Evolutionary conservation across 1,284 basidiomycete genomes (phyloP).

Genomic region (Heterobasidion parviporum): DNA sequence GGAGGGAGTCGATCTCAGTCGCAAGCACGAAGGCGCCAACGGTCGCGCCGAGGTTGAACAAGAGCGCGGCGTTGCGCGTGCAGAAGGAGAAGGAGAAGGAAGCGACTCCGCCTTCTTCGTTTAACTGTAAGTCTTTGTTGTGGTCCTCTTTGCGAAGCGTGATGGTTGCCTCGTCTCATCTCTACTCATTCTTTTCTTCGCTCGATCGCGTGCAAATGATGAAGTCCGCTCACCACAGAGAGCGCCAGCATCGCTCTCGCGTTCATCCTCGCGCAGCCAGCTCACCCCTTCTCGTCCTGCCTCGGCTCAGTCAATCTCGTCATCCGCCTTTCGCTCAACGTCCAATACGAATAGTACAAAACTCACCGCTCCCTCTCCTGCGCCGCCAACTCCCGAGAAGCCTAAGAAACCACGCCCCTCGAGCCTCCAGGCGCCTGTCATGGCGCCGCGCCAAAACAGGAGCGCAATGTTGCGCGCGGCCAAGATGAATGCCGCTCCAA

Average conservation of each 20-base stretch:
- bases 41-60: conserved; percentile 60
- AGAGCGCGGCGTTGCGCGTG: conserved; percentile 56
- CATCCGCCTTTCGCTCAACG: neutral
- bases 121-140: conserved; percentile 13
- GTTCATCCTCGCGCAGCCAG: neutral
- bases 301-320: neutral
- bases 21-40: conserved; percentile 54
- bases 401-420: conserved; percentile 37
- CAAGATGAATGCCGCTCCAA: conserved; percentile 34
- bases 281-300: conserved; percentile 1
- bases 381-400: conserved; percentile 7
- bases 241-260: neutral
- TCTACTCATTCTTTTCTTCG: neutral
- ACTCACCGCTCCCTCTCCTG: conserved; percentile 7
- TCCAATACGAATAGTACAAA: conserved; percentile 8
- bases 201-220: neutral
- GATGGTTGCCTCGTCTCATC: neutral
- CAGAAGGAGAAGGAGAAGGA: conserved; percentile 33
- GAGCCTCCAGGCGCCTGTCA: conserved; percentile 48
- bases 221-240: conserved; percentile 5
- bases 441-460: conserved; percentile 62
- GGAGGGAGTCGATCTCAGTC: conserved; percentile 64
- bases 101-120: conserved; percentile 18
- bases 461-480: conserved; percentile 66
- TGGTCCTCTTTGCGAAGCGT: neutral